Evolutionary conservation across 2,329 filamentous ascomycete genomes (phyloP), one percentile per base, ranked within the genome.

Genomic region (Lachnum nothofagi): DNA sequence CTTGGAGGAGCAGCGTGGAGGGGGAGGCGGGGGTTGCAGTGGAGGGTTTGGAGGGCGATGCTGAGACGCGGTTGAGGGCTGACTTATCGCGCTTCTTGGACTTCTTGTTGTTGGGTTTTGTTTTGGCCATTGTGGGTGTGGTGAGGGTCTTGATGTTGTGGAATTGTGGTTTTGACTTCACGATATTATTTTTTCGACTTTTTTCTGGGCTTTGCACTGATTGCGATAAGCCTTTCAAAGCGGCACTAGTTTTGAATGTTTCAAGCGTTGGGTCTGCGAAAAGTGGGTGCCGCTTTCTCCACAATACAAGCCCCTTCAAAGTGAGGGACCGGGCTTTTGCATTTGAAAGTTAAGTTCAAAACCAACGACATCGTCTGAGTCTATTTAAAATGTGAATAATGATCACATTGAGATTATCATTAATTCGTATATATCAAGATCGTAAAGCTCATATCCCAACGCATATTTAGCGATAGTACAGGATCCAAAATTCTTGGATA

Each of bases 61-160:
- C 48, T 29, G 58, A 53, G 5, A 56, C 54, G 14, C 58, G 60
- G 44, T 65, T 61, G 25, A 65, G 53, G 34, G 46, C 31, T 16
- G 56, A 53, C 42, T 63, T 65, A 22, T 61, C 58, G 35, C 55
- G 54, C 47, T 61, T 62, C 34, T 56, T 61, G 7, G 55, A 44
- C 38, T 63, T 65, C 50, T 63, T 63, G 16, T 61, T 57, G 9
- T 47, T 59, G 17, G 64, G 63, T 46, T 65, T 65, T 10, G 60
- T 64, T 54, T 66, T 66, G 27, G 63, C 64, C 64, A 66, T 66
- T 48, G 43, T 56, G 16, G 33, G 24, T 8, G 31, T 44, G 22
- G 42, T n/a, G 33, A 12, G 31, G 20, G 5, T 22, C 10, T 10
- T 25, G 14, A 17, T 29, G n/a, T n/a, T n/a, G n/a, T n/a, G n/a